Conservation (phyloP, 768 basidiomycete genomes). For the Clavaria fumosa region DNA sequence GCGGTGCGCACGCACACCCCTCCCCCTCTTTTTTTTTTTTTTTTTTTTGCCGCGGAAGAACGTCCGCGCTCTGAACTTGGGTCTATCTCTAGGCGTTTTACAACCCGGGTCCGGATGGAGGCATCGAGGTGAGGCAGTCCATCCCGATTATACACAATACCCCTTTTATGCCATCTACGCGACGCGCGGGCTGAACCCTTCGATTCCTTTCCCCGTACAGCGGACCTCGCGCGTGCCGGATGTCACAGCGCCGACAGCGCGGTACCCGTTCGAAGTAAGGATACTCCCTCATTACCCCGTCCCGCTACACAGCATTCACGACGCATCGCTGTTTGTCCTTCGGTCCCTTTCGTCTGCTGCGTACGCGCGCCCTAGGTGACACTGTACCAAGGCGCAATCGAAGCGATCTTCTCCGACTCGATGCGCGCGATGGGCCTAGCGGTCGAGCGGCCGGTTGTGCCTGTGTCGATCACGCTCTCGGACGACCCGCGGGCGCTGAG, state of each 20-base stretch:
- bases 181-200: too few species aligned
- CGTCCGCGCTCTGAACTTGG: background rate
- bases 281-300: too few species aligned
- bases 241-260: constrained; percentile 43
- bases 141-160: background rate
- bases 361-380: too few species aligned
- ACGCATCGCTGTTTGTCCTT: too few species aligned
- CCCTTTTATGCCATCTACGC: too few species aligned
- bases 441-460: constrained; percentile 36
- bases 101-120: constrained; percentile 43
- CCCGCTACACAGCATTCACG: too few species aligned
- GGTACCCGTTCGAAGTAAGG: constrained; percentile 56
- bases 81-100: constrained; percentile 58
- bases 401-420: constrained; percentile 41
- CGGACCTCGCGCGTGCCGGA: constrained; percentile 48
- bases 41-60: too few species aligned
- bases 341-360: too few species aligned
- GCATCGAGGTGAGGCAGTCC: constrained; percentile 35
- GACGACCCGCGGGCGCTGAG: constrained; percentile 25
- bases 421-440: constrained; percentile 31
- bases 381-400: constrained; percentile 49
- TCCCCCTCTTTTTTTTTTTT: too few species aligned
- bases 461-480: constrained; percentile 32
- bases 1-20: too few species aligned
- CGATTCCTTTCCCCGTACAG: constrained; percentile 18